Conservation (phyloP, 257 asterid species). For the Craterostigma plantagineum region DNA sequence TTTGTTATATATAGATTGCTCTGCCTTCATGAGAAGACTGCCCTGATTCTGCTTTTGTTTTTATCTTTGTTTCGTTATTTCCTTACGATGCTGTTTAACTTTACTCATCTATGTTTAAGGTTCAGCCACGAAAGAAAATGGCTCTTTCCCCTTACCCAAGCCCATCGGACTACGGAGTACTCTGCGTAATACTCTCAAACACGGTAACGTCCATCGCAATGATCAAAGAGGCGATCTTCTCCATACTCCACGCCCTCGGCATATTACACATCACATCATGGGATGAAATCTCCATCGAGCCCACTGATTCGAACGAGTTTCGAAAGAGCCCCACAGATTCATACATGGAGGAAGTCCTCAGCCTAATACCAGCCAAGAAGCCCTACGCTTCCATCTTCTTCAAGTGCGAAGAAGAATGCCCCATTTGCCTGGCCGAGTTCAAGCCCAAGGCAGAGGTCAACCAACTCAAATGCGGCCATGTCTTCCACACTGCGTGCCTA, state of each 20-base stretch:
- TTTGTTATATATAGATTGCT: too few relatives aligned
- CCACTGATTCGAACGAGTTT: conserved; percentile 24
- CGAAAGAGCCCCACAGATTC: conserved; percentile 41
- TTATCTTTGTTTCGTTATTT: too few relatives aligned
- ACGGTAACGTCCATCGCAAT: conserved; percentile 74
- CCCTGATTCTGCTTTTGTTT: too few relatives aligned
- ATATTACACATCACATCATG: conserved; percentile 48
- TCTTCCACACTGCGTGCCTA: conserved; percentile 59
- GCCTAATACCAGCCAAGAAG: conserved; percentile 34
- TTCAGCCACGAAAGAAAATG: conserved; percentile 15
- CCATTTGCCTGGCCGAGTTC: conserved; percentile 60
- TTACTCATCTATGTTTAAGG: too few relatives aligned
- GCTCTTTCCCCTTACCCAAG: conserved; percentile 70
- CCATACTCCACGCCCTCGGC: conserved; percentile 53
- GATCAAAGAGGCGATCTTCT: conserved; percentile 54
- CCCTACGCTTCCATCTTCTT: conserved; percentile 35
- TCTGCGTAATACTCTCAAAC: conserved; percentile 65
- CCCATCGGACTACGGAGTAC: conserved; percentile 80
- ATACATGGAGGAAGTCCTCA: conserved; percentile 65
- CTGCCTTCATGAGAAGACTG: too few relatives aligned
- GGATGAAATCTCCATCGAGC: conserved; percentile 42
- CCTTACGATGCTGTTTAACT: too few relatives aligned
- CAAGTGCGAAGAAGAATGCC: conserved; percentile 36
- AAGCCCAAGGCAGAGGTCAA: conserved; percentile 51
- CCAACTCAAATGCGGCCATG: conserved; percentile 62